phyloP scores from a whole-genome alignment of 2,329 filamentous ascomycete genomes.

The Trichoderma sp. region DNA sequence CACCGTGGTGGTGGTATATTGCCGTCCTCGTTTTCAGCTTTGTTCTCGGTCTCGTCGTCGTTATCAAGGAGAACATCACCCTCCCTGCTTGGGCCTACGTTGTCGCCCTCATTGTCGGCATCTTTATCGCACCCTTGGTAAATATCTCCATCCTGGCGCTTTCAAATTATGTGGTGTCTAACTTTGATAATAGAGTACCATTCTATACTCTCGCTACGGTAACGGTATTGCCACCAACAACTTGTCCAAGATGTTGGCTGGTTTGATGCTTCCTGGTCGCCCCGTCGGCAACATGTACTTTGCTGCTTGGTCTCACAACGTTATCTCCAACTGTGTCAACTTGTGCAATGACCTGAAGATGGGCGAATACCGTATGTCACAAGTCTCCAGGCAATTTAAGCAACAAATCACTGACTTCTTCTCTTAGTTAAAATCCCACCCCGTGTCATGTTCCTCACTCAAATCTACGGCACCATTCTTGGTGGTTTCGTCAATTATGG shows the following conservation, averaged over 20 bases:
- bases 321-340: slow-evolving; percentile 49
- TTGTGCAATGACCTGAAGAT: slow-evolving; percentile 55
- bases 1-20: slow-evolving; percentile 37
- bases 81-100: slow-evolving; percentile 38
- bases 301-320: slow-evolving; percentile 56
- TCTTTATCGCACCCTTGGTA: slow-evolving; percentile 49
- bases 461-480: slow-evolving; percentile 54
- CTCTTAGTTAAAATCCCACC: slow-evolving; percentile 52
- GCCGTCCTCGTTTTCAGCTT: slow-evolving; percentile 32
- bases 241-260: slow-evolving; percentile 55
- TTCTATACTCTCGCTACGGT: slow-evolving; percentile 52
- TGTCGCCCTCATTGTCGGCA: slow-evolving; percentile 32
- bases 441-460: slow-evolving; percentile 53
- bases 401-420: slow-evolving; percentile 22
- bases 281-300: slow-evolving; percentile 59
- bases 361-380: slow-evolving; percentile 52
- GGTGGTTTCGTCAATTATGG: slow-evolving; percentile 54
- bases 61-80: slow-evolving; percentile 35
- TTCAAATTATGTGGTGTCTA: slow-evolving; percentile 1
- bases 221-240: slow-evolving; percentile 59
- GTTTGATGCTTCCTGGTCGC: slow-evolving; percentile 48
- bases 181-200: slow-evolving; percentile 39
- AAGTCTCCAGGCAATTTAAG: rapidly evolving
- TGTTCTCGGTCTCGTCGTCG: slow-evolving; percentile 35
- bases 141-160: slow-evolving; percentile 20